A percentile compares a stretch with the other conserved stretches of the same genome.
These are phyloP conservation scores for Astraeus odoratus DNA, from an alignment of 768 basidiomycete genomes.

Conservation along the genomic window DNA sequence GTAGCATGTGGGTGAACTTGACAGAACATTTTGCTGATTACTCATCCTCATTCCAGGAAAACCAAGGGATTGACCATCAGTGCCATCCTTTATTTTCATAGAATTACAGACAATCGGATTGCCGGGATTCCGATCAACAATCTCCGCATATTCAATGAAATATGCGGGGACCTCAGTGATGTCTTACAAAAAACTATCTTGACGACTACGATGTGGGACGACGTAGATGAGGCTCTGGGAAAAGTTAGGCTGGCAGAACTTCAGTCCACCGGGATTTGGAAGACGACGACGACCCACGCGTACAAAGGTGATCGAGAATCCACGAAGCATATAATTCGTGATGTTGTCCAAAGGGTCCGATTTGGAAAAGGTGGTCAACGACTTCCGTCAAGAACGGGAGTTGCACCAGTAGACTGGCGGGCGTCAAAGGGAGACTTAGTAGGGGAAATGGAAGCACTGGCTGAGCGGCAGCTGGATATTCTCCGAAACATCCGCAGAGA, in stretches of 20 bases:
- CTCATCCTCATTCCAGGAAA: conserved; percentile 9
- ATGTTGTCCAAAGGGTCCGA: not conserved
- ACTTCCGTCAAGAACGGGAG: too few relatives aligned
- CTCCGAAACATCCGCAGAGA: not conserved
- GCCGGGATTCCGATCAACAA: conserved; percentile 16
- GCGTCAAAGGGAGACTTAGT: not conserved
- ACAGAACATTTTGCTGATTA: not conserved
- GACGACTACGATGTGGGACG: conserved; percentile 28
- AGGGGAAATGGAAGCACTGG: not conserved
- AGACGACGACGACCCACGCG: too few relatives aligned
- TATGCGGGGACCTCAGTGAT: conserved; percentile 16
- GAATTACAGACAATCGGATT: conserved; percentile 21
- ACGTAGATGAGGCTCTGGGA: not conserved
- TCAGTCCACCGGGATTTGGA: not conserved
- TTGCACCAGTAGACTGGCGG: not conserved
- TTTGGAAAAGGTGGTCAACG: too few relatives aligned
- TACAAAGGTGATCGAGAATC: not conserved
- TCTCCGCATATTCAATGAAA: conserved; percentile 16
- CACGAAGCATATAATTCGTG: not conserved
- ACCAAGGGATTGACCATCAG: conserved; percentile 9
- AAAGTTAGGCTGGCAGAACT: not conserved
- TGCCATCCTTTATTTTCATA: conserved; percentile 25
- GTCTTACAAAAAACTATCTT: conserved; percentile 21
- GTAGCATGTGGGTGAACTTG: not conserved
- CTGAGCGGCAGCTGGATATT: not conserved